Evolutionary conservation across 1,284 basidiomycete species (phyloP).

Genomic region (Leccinum laetum): DNA sequence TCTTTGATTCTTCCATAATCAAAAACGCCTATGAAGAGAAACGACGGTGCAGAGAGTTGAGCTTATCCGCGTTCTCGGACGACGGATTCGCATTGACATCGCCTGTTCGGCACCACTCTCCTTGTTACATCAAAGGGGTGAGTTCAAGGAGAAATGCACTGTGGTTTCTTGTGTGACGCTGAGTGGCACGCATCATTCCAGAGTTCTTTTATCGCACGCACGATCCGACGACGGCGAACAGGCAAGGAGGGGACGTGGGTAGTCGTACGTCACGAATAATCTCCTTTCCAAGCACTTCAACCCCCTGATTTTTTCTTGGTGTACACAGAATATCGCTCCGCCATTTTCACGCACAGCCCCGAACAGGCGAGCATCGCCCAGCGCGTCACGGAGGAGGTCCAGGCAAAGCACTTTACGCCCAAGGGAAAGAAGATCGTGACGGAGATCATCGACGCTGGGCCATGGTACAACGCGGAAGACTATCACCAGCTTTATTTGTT

Average conservation of each 20-base stretch:
- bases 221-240: constrained; percentile 57
- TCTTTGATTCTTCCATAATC: too few relatives aligned
- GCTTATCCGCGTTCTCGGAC: too few relatives aligned
- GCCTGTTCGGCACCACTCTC: too few relatives aligned
- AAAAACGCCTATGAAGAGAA: too few relatives aligned
- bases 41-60: too few relatives aligned
- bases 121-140: too few relatives aligned
- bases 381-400: constrained; percentile 83
- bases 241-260: constrained; percentile 78
- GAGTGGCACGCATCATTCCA: too few relatives aligned
- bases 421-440: constrained; percentile 81
- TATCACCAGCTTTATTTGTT: constrained; percentile 88
- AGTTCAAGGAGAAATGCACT: too few relatives aligned
- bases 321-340: constrained; percentile 85
- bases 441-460: constrained; percentile 59
- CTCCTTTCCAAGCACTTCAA: background rate
- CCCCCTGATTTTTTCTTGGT: constrained; percentile 2
- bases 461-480: constrained; percentile 84
- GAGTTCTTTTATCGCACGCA: too few relatives aligned
- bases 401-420: constrained; percentile 81
- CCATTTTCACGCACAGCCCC: constrained; percentile 81
- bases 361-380: constrained; percentile 80
- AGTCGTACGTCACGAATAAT: constrained; percentile 57
- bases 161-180: too few relatives aligned
- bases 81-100: too few relatives aligned